Evolutionary conservation across 116 monocot species (phyloP), one percentile per base, ranked within the genome.

Genomic region (Zostera marina): DNA sequence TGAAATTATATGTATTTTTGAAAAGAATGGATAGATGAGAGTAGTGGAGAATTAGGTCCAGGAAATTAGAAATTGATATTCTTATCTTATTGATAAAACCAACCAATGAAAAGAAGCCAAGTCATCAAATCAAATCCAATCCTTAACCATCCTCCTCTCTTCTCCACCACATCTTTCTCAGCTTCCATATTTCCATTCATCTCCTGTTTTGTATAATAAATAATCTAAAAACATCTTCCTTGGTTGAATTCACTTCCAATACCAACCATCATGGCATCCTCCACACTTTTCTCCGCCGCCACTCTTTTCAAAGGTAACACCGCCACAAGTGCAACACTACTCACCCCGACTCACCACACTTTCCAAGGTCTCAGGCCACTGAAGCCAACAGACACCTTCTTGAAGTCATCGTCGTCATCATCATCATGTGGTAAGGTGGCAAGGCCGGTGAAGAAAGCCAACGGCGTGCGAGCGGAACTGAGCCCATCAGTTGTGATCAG

Each of bases 401-500:
- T n/a, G 67, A 21, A 39, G 54, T 15, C 44, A 19, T 13, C 46
- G 13, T 39, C 46, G 5, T 17, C 41, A 24, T 52, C 52, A 9
- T 16, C 39, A 15, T 2, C 9, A 15, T 13, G 39, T 22, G 22
- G 41, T 16, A 22, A 22, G 52, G 20, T 9, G 46, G 51, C 5
- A 47, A 32, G 8, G 44, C 45, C 61, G 2, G 24, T 45, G 9
- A 22, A 41, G 13, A 58, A 40, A 5, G 21, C 16, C 7, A n/a
- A n/a, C n/a, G 44, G 65, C 3, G 48, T 77, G 45, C 59, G 63
- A 2, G 79, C 96, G 1, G 83, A 82, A 78, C 86, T 98, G 55
- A 81, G 45, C 68, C 63, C 96, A 12, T 40, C 79, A 10, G 42
- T 98, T 48, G 90, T 98, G 53, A 98, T 98, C 76, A 83, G 90